These are phyloP conservation scores for Xylaria palmicola DNA, from an alignment of 495 filamentous ascomycete genomes.

Conservation along the genomic window DNA sequence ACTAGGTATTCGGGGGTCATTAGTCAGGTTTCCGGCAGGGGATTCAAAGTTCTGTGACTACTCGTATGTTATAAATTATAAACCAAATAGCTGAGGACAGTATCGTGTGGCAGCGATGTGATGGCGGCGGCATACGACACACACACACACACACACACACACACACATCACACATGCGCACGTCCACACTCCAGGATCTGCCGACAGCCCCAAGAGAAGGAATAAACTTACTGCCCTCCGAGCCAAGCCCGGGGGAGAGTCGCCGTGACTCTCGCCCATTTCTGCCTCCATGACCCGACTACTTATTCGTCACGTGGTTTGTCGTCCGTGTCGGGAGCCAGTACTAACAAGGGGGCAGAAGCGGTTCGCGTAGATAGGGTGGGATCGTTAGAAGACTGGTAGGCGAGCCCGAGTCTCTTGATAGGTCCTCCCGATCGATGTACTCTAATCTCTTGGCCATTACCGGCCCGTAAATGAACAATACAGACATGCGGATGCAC, in stretches of 20 bases:
- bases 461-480: not conserved
- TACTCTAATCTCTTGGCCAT: too few species aligned
- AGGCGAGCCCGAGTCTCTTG: not conserved
- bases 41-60: too few species aligned
- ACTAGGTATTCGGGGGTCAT: constrained; percentile 20
- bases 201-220: not conserved
- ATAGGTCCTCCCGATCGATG: not conserved
- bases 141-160: not conserved
- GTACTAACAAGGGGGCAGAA: not conserved
- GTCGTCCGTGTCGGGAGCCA: not conserved
- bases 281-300: constrained; percentile 8
- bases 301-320: not conserved
- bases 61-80: too few species aligned
- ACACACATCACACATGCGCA: not conserved
- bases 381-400: not conserved
- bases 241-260: constrained; percentile 7
- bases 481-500: not conserved
- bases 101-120: not conserved
- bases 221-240: constrained; percentile 15
- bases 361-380: not conserved
- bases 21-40: too few species aligned
- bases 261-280: constrained; percentile 10
- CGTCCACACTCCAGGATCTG: too few species aligned
- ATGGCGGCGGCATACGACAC: not conserved
- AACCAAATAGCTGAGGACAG: not conserved